phyloP scores from a whole-genome alignment of 2,329 filamentous ascomycete genomes.

The Elsinoe australis region DNA sequence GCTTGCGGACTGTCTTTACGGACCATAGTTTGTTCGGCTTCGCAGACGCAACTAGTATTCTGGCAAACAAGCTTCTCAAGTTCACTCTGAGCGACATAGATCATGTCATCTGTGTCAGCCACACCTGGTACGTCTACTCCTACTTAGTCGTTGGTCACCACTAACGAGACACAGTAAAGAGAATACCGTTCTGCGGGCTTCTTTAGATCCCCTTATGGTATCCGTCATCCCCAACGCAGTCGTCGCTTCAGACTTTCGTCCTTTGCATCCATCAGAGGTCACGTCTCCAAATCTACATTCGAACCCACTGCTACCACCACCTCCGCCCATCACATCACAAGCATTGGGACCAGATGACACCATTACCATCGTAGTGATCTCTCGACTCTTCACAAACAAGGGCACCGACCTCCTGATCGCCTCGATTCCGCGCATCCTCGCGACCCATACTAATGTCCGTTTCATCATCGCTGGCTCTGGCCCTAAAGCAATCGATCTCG shows the following conservation, averaged over 20 bases:
- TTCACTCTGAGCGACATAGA: constrained; percentile 95
- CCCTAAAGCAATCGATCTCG: constrained; percentile 92
- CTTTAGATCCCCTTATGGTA: constrained; percentile 91
- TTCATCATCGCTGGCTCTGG: constrained; percentile 96
- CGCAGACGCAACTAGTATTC: constrained; percentile 87
- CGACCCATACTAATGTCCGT: constrained; percentile 81
- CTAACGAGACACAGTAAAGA: constrained; percentile 63
- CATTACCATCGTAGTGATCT: constrained; percentile 95
- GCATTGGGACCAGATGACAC: constrained; percentile 73
- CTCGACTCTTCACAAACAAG: constrained; percentile 96
- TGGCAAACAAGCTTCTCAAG: constrained; percentile 95
- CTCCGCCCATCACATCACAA: constrained; percentile 50
- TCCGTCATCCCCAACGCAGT: constrained; percentile 97
- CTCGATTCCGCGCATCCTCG: constrained; percentile 84
- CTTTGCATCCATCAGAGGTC: constrained; percentile 44
- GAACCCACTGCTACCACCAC: constrained; percentile 31
- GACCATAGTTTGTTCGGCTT: constrained; percentile 98
- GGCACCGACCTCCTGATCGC: constrained; percentile 95
- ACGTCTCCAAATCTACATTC: constrained; percentile 37
- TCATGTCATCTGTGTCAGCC: constrained; percentile 95
- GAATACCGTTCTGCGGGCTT: constrained; percentile 90
- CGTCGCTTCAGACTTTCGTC: constrained; percentile 90
- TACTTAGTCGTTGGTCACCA: neutral
- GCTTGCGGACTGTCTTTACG: constrained; percentile 88
- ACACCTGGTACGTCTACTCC: constrained; percentile 68